Percentiles rank a stretch among this genome's conserved stretches.
phyloP scores from a whole-genome alignment of 2,329 filamentous ascomycete species.

The Epichloe gansuensis region DNA sequence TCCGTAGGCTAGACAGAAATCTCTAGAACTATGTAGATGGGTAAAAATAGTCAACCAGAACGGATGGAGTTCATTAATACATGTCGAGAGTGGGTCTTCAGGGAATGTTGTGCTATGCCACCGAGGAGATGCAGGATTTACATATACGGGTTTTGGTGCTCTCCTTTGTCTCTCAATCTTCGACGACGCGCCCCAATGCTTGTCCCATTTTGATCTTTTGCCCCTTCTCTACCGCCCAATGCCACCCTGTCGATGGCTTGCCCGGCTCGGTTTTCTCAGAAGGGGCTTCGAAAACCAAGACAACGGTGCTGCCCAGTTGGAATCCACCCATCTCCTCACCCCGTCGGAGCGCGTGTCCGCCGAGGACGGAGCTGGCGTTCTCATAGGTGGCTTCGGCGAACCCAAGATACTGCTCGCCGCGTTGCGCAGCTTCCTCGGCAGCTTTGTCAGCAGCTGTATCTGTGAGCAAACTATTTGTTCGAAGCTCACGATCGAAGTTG shows the following conservation, averaged over 20 bases:
- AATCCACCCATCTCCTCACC: slow-evolving; percentile 99
- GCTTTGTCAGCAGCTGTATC: slow-evolving; percentile 84
- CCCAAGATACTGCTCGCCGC: slow-evolving; percentile 75
- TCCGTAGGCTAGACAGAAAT: background rate
- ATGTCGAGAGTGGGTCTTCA: background rate
- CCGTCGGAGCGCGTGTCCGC: slow-evolving; percentile 68
- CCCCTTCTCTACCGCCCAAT: slow-evolving; percentile 77
- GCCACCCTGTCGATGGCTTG: slow-evolving; percentile 56
- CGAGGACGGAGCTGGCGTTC: slow-evolving; percentile 61
- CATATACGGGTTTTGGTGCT: background rate
- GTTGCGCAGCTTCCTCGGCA: slow-evolving; percentile 61
- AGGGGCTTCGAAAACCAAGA: slow-evolving; percentile 92
- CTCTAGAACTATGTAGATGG: background rate
- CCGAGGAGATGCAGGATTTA: background rate
- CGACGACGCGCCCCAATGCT: slow-evolving; percentile 62
- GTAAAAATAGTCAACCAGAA: background rate
- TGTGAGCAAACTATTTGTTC: slow-evolving; percentile 82
- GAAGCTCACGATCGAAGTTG: slow-evolving; percentile 90
- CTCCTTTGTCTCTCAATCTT: slow-evolving; percentile 21
- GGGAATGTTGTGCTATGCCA: background rate
- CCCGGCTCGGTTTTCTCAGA: slow-evolving; percentile 40
- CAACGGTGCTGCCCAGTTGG: slow-evolving; percentile 86
- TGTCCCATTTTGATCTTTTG: slow-evolving; percentile 83
- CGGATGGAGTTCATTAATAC: background rate
- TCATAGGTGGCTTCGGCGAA: slow-evolving; percentile 87